Percentiles rank a stretch among this genome's conserved stretches.
Conservation (phyloP, 768 basidiomycete species). For the Russula virescens region DNA sequence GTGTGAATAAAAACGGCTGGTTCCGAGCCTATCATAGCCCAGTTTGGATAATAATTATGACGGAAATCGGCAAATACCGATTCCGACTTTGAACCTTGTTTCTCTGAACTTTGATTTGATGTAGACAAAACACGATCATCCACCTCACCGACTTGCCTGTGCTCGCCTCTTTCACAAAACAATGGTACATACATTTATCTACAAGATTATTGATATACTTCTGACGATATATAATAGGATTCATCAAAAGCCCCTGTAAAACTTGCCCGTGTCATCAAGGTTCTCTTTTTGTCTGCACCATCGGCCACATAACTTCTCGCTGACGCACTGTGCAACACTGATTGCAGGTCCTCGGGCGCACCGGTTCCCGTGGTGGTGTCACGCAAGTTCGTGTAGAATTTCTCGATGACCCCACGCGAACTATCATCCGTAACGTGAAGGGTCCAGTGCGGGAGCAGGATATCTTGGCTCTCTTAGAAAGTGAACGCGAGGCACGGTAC, state of each 20-base stretch:
- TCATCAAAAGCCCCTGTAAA: conserved; percentile 90
- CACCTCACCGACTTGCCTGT: neutral
- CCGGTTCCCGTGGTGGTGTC: conserved; percentile 98
- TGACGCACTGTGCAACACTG: conserved; percentile 14
- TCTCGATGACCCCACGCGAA: conserved; percentile 93
- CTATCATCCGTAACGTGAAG: conserved; percentile 99
- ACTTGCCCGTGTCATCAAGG: conserved; percentile 97
- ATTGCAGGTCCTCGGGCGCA: conserved; percentile 88
- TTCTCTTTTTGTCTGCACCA: conserved; percentile 30
- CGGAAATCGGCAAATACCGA: conserved; percentile 7
- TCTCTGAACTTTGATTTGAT: conserved; percentile 12
- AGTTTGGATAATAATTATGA: too few relatives aligned
- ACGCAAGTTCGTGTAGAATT: conserved; percentile 99
- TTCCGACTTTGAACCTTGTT: conserved; percentile 14
- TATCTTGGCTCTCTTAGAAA: conserved; percentile 93
- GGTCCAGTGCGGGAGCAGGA: conserved; percentile 95
- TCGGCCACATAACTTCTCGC: conserved; percentile 3
- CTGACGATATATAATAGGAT: conserved; percentile 46
- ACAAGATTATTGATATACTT: neutral
- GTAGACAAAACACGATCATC: neutral
- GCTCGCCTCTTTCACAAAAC: conserved; percentile 22
- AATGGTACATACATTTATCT: conserved; percentile 28
- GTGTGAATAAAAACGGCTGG: too few relatives aligned
- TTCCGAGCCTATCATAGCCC: too few relatives aligned
- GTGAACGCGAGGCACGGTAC: conserved; percentile 98